These are phyloP conservation scores for Iris macrosiphon DNA, from an alignment of 106 monocot species.

Conservation along the genomic window DNA sequence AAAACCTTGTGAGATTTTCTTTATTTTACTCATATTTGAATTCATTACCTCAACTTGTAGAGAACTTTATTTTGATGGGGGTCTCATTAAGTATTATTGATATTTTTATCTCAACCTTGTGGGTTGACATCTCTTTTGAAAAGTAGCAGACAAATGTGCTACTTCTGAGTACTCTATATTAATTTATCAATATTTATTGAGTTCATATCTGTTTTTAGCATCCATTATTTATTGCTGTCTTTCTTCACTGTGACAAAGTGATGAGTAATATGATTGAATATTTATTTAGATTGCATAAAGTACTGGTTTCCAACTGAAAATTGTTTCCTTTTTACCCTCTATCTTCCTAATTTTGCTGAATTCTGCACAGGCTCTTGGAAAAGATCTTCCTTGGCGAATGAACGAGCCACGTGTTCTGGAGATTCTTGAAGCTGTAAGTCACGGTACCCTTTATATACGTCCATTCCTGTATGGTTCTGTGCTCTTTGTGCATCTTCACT, in stretches of 20 bases:
- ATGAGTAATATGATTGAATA: neutral
- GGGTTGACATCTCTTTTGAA: no score
- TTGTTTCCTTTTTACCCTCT: neutral
- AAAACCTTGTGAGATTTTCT: no score
- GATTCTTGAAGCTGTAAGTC: conserved; percentile 80
- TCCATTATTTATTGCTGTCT: no score
- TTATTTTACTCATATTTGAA: no score
- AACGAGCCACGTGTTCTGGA: conserved; percentile 67
- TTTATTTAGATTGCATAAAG: neutral
- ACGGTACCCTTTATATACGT: neutral
- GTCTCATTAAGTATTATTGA: no score
- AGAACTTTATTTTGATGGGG: no score
- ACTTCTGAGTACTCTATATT: no score
- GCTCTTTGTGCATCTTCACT: neutral
- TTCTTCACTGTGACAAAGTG: neutral
- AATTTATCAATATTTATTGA: no score
- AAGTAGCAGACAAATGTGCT: no score
- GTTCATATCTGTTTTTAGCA: no score
- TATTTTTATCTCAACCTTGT: no score
- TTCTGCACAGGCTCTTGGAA: conserved; percentile 60
- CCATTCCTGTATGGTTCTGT: neutral
- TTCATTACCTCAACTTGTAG: no score
- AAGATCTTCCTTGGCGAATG: conserved; percentile 88
- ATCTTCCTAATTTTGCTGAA: neutral
- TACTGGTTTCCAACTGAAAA: neutral